Conservation (phyloP, 192 early-diverging fungal species). For the Gamsiella multidivaricata region DNA sequence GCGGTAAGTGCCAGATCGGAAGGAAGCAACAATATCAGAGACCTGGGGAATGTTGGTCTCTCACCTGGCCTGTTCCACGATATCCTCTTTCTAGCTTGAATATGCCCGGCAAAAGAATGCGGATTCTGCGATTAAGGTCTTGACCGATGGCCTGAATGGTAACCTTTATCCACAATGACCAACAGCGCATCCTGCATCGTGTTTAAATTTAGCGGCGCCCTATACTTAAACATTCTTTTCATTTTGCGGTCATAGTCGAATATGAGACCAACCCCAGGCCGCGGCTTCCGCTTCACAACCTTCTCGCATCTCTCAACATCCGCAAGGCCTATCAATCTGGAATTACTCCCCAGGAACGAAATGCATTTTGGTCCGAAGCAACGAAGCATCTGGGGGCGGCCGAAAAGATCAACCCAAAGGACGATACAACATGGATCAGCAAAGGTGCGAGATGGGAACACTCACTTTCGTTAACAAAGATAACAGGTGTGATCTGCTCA, state of each 20-base stretch:
- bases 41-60: no score
- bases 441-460: constrained; percentile 63
- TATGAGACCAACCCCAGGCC: constrained; percentile 57
- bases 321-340: constrained; percentile 65
- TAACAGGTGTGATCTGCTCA: background rate
- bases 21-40: no score
- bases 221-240: background rate
- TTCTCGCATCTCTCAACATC: constrained; percentile 81
- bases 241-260: constrained; percentile 8
- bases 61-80: no score
- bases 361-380: constrained; percentile 73
- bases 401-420: constrained; percentile 73
- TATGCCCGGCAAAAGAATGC: constrained; percentile 75
- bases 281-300: constrained; percentile 77
- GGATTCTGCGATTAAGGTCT: constrained; percentile 67
- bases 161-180: constrained; percentile 3
- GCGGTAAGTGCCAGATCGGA: constrained; percentile 59
- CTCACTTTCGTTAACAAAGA: background rate
- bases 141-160: constrained; percentile 67
- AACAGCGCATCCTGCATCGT: background rate
- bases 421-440: constrained; percentile 77
- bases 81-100: constrained; percentile 62
- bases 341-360: constrained; percentile 52
- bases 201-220: background rate
- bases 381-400: constrained; percentile 82